Evolutionary conservation across 2,329 filamentous ascomycete genomes (phyloP).

Genomic region (Talaromyces albobiverticillius): DNA sequence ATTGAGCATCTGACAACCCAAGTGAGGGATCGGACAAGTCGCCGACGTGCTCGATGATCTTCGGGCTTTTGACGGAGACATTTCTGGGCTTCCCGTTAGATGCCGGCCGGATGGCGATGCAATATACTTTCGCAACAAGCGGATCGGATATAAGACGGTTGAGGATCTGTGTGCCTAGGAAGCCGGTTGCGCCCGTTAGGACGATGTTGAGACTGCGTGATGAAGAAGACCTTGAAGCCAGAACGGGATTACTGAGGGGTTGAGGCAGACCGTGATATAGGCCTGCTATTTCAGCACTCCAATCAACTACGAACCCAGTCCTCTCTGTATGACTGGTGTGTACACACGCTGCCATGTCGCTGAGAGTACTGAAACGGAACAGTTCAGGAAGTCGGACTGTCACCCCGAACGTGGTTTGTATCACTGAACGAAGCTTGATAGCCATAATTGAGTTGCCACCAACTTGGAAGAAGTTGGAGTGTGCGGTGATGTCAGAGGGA

Average conservation of each 20-base stretch:
- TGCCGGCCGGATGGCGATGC: slow-evolving; percentile 33
- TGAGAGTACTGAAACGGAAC: slow-evolving; percentile 21
- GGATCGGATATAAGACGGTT: slow-evolving; percentile 30
- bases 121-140: slow-evolving; percentile 39
- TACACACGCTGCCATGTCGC: slow-evolving; percentile 7
- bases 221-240: background rate
- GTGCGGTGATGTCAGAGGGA: background rate
- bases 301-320: slow-evolving; percentile 29
- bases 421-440: background rate
- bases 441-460: slow-evolving; percentile 36
- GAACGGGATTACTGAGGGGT: background rate
- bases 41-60: slow-evolving; percentile 35
- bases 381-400: slow-evolving; percentile 21
- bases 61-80: slow-evolving; percentile 19
- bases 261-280: background rate
- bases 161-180: slow-evolving; percentile 41
- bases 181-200: slow-evolving; percentile 32
- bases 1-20: slow-evolving; percentile 36
- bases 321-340: too few species aligned
- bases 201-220: slow-evolving; percentile 6
- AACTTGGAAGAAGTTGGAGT: slow-evolving; percentile 31
- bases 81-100: background rate
- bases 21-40: slow-evolving; percentile 35
- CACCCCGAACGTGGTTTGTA: slow-evolving; percentile 25
- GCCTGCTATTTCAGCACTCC: slow-evolving; percentile 37